phyloP scores from a whole-genome alignment of 352 stramenopile species.

The Phytopythium oedochilum region DNA sequence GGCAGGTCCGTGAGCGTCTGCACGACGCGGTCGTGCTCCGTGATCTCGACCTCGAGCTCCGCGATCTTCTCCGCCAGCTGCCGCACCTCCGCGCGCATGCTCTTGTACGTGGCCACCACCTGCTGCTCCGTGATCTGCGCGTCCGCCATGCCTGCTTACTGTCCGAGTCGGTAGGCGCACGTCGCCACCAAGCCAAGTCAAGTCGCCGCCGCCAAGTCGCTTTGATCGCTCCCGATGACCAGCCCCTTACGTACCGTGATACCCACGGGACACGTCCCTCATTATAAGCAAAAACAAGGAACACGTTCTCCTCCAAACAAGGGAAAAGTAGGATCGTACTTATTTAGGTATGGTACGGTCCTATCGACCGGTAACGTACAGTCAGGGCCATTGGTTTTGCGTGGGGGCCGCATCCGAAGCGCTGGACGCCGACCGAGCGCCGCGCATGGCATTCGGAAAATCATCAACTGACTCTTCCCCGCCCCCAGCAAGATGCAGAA shows the following conservation, averaged over 20 bases:
- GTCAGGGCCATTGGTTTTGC: slow-evolving; percentile 70
- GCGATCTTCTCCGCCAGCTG: slow-evolving; percentile 83
- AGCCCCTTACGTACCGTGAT: no score
- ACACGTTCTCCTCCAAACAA: background rate
- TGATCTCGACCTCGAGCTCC: slow-evolving; percentile 80
- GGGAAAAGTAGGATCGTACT: background rate
- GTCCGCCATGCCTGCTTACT: slow-evolving; percentile 27
- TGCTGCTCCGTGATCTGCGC: slow-evolving; percentile 79
- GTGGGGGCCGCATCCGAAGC: background rate
- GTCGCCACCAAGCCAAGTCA: background rate
- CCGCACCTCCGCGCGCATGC: slow-evolving; percentile 75
- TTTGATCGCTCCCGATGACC: slow-evolving; percentile 4
- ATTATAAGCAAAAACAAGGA: background rate
- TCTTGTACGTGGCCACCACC: slow-evolving; percentile 84
- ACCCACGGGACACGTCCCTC: background rate
- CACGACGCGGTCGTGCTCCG: slow-evolving; percentile 82
- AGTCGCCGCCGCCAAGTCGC: background rate
- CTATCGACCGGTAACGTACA: slow-evolving; percentile 76
- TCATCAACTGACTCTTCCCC: slow-evolving; percentile 37
- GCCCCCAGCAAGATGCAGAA: slow-evolving; percentile 93
- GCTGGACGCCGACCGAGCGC: no score
- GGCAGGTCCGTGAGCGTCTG: slow-evolving; percentile 74
- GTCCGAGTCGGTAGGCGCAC: no score
- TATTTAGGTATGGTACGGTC: background rate
- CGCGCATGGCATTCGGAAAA: slow-evolving; percentile 53